Percentiles rank a stretch among this genome's conserved stretches.
Conservation (phyloP, 192 early-diverging fungal species). For the Linnemannia hyalina region DNA sequence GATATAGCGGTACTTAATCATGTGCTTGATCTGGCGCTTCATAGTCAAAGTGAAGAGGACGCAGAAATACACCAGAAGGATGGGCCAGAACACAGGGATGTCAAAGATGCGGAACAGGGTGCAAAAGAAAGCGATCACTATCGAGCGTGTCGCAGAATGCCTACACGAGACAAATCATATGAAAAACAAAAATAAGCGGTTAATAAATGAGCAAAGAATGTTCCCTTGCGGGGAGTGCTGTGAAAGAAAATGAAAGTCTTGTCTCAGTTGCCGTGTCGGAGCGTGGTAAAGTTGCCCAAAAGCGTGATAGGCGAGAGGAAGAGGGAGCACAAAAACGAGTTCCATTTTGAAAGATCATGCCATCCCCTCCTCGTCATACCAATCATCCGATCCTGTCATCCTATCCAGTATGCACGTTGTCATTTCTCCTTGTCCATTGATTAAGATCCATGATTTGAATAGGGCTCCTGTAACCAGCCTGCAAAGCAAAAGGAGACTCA, state of each 20-base stretch:
- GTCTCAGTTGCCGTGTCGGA: background rate
- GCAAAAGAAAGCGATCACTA: constrained; percentile 87
- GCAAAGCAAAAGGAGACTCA: constrained; percentile 52
- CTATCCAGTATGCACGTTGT: background rate
- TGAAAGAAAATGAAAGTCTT: background rate
- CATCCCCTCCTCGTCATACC: background rate
- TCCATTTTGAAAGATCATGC: background rate
- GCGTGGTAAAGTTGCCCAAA: background rate
- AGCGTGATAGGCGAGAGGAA: background rate
- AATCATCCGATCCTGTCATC: background rate
- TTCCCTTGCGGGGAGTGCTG: background rate
- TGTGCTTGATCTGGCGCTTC: constrained; percentile 97
- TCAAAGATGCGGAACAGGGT: constrained; percentile 91
- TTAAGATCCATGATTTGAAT: background rate
- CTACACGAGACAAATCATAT: constrained; percentile 47
- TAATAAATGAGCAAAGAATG: background rate
- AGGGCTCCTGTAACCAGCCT: background rate
- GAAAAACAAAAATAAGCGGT: background rate
- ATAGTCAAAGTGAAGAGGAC: constrained; percentile 95
- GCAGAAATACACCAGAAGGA: constrained; percentile 96
- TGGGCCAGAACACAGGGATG: constrained; percentile 99
- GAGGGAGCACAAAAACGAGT: background rate
- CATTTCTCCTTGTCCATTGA: background rate
- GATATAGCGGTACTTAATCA: constrained; percentile 95
- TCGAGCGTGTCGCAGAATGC: constrained; percentile 87